Percentiles rank a stretch among this genome's conserved stretches.
These are phyloP conservation scores for Ambrosia hybrid DNA, from an alignment of 140 eudicot species.

Conservation along the genomic window DNA sequence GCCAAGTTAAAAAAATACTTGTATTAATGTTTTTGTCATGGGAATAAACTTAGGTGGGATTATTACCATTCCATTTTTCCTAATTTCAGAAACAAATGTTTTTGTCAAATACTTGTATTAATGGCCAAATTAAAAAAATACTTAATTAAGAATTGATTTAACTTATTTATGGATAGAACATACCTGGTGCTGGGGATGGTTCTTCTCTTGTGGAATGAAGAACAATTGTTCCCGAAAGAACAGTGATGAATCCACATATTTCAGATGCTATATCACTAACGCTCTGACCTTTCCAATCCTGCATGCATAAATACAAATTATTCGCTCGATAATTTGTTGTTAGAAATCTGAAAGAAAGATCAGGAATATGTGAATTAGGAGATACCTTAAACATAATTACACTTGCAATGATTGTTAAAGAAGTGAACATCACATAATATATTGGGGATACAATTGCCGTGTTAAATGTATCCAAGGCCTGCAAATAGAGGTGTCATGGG, in stretches of 20 bases:
- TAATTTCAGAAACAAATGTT: neutral
- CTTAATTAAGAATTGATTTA: neutral
- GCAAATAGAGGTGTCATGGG: conserved; percentile 19
- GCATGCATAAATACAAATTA: neutral
- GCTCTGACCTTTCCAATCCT: conserved; percentile 65
- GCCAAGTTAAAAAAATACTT: too few relatives aligned
- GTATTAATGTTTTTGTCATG: too few relatives aligned
- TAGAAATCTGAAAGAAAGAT: neutral
- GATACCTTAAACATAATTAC: conserved; percentile 92
- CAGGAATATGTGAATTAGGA: neutral
- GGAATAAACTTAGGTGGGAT: too few relatives aligned
- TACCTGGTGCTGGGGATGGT: conserved; percentile 57
- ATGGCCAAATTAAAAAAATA: neutral
- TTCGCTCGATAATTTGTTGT: conserved; percentile 5
- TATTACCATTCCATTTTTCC: too few relatives aligned
- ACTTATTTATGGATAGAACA: neutral
- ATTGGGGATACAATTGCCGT: conserved; percentile 90
- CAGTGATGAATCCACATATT: conserved; percentile 85
- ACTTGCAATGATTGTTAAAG: conserved; percentile 80
- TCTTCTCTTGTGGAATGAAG: conserved; percentile 87
- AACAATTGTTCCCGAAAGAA: conserved; percentile 79
- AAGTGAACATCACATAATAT: conserved; percentile 90
- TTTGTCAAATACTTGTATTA: neutral
- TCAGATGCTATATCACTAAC: conserved; percentile 16
- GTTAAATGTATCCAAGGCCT: conserved; percentile 92